Evolutionary conservation across 352 stramenopile genomes (phyloP), one percentile per base, ranked within the genome.

Genomic region (Globisporangium sylvaticum): DNA sequence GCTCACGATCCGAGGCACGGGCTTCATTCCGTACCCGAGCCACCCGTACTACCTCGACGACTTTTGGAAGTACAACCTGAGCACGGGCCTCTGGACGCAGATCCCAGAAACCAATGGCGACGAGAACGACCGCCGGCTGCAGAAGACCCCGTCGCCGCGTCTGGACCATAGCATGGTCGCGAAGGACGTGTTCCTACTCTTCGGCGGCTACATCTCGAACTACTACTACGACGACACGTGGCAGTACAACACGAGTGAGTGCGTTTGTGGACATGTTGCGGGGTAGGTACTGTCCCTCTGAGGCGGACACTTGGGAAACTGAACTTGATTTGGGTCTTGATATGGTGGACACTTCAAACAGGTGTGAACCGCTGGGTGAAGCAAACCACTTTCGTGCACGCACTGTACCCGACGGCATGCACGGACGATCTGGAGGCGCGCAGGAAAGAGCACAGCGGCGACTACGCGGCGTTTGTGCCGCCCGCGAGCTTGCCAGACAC

Each of bases 201-300:
- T 98, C 62, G 95, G 96, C 15, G 96, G 96, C 0, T 98, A 97
- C 73, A 73, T 91, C 46, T 87, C 92, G 69, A 98, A 98, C 65
- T 88, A 95, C 68, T 94, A 97, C 73, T 98, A 96, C 70, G 86
- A 97, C 52, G 96, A 98, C 70, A 97, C 92, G 20, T 99, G 97
- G 97, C 90, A 98, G 69, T 98, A 96, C 79, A 98, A 98, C 75
- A 95, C 95, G 44, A 95, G 87, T 75, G 83, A 73, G 68, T 55
- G 1, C 22, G n/a, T 7, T 4, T 58, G 9, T 39, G n/a, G 29
- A 42, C 22, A 44, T 44, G 37, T 44, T 44, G 4, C 37, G 1
- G 32, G 34, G 34, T 42, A 42, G 37, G 4, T 69, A 27, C 2
- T 48, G 20, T 48, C 42, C 24, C 10, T 27, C 10, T 59, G 20